Evolutionary conservation across 1,284 basidiomycete genomes (phyloP).

Genomic region (Pholiota adiposa): DNA sequence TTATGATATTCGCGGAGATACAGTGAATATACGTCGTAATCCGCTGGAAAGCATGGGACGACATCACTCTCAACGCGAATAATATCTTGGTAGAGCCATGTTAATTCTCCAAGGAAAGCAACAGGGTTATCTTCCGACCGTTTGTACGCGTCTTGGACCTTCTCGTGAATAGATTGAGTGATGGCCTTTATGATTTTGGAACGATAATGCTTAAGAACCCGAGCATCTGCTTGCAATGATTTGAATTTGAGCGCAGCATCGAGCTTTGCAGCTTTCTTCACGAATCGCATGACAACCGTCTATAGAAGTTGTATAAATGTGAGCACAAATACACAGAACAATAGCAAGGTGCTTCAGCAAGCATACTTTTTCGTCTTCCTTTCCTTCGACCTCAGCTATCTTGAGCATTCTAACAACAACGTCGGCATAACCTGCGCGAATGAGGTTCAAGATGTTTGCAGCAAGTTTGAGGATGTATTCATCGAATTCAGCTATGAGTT

Average conservation of each 20-base stretch:
- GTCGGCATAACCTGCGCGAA: slow-evolving; percentile 78
- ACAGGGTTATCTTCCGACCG: slow-evolving; percentile 68
- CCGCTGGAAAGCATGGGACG: slow-evolving; percentile 89
- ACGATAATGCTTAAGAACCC: slow-evolving; percentile 95
- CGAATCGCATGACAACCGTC: slow-evolving; percentile 91
- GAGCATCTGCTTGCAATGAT: slow-evolving; percentile 91
- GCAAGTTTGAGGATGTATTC: slow-evolving; percentile 84
- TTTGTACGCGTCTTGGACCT: slow-evolving; percentile 75
- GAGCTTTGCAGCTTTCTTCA: slow-evolving; percentile 90
- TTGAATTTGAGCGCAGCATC: slow-evolving; percentile 91
- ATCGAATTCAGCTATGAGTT: slow-evolving; percentile 85
- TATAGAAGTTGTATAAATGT: slow-evolving; percentile 41
- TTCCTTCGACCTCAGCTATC: slow-evolving; percentile 92
- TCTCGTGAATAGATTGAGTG: slow-evolving; percentile 74
- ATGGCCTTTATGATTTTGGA: slow-evolving; percentile 89
- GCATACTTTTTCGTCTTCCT: slow-evolving; percentile 91
- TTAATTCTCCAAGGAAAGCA: slow-evolving; percentile 78
- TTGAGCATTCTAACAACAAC: slow-evolving; percentile 93
- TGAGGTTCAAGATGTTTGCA: slow-evolving; percentile 79
- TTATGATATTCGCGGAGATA: slow-evolving; percentile 94
- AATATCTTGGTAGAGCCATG: slow-evolving; percentile 96
- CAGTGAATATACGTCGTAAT: slow-evolving; percentile 86
- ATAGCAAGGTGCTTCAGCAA: too few relatives aligned
- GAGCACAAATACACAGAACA: too few relatives aligned
- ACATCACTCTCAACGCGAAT: slow-evolving; percentile 89